Base-by-base conservation (phyloP, 2,329 filamentous ascomycete species). In the Emericellopsis cladophorae region DNA sequence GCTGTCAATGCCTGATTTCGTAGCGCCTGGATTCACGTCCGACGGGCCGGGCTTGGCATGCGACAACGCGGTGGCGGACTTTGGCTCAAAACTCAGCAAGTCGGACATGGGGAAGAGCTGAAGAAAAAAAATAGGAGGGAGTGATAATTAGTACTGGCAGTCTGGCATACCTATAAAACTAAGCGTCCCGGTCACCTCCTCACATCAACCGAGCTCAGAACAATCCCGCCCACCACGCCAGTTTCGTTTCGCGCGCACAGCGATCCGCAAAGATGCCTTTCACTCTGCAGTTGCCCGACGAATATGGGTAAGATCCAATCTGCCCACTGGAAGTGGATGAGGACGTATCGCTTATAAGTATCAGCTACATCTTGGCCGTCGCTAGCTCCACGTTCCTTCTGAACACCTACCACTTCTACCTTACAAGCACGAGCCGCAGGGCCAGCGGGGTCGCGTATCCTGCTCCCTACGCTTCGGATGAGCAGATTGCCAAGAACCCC, bases 291-390 rank as follows among this genome's bases (percentile, higher is more conserved):
- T 47, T 75, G 43, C 67, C 70, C 18, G 54, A 56, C 46, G 62
- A 73, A 47, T 75, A 74, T 52, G 64, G 67, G 70, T 74, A 62
- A 56, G 65, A 37, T 7, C 37, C 8, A 16, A 24, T 5, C 7
- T 35, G 4, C 23, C 9, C 36, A 47, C 24, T 8, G 21, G 18
- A 33, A 11, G 14, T 5, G 15, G 26, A 31, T 44, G 18, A 16
- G 16, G 4, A 31, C 9, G 11, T 23, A 9, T 26, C 7, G 29
- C 15, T 21, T 7, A 9, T 14, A n/a, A n/a, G 14, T 10, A 34
- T 10, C 46, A 81, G 79, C 62, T 77, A 76, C 54, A 76, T 81
- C 52, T 65, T 83, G 41, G 64, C 68, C 40, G 71, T 66, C 36
- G 75, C 75, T 42, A 63, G 70, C 16, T 66, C 70, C 14, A 72